Evolutionary conservation across 2,329 filamentous ascomycete genomes (phyloP).

Genomic region (Penicillium sp.): DNA sequence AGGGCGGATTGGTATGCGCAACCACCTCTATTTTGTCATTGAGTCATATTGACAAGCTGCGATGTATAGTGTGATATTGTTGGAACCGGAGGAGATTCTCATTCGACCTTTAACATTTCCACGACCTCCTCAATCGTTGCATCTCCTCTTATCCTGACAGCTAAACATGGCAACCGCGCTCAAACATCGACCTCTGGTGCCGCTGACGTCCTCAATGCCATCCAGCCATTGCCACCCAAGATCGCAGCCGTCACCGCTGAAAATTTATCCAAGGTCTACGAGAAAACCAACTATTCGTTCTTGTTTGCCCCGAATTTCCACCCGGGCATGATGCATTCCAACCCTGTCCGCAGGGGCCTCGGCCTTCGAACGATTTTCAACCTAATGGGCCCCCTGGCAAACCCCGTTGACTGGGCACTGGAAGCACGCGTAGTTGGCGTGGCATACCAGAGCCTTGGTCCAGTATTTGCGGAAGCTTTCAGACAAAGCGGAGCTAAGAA

Average conservation of each 20-base stretch:
- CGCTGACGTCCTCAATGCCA: conserved; percentile 80
- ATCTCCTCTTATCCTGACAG: conserved; percentile 77
- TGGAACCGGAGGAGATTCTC: conserved; percentile 90
- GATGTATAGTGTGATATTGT: conserved; percentile 81
- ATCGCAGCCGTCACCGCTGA: conserved; percentile 70
- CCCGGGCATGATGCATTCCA: conserved; percentile 87
- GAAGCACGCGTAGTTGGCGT: conserved; percentile 94
- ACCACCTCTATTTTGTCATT: not conserved
- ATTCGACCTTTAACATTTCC: conserved; percentile 98
- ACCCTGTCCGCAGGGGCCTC: conserved; percentile 78
- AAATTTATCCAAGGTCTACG: conserved; percentile 71
- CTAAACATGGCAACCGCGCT: conserved; percentile 94
- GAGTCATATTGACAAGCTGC: not conserved
- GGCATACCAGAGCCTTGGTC: conserved; percentile 79
- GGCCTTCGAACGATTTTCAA: conserved; percentile 98
- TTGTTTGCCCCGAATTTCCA: conserved; percentile 96
- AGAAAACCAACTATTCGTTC: conserved; percentile 84
- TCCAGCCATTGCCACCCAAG: conserved; percentile 68
- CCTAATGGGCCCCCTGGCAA: conserved; percentile 85
- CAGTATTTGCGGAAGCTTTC: conserved; percentile 83
- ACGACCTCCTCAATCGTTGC: conserved; percentile 92
- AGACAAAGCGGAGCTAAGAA: conserved; percentile 73
- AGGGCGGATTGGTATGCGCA: conserved; percentile 72
- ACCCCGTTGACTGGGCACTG: conserved; percentile 78
- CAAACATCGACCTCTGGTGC: conserved; percentile 95